Conservation (phyloP, 2,329 filamentous ascomycete genomes). For the Trichoderma asperellum region DNA sequence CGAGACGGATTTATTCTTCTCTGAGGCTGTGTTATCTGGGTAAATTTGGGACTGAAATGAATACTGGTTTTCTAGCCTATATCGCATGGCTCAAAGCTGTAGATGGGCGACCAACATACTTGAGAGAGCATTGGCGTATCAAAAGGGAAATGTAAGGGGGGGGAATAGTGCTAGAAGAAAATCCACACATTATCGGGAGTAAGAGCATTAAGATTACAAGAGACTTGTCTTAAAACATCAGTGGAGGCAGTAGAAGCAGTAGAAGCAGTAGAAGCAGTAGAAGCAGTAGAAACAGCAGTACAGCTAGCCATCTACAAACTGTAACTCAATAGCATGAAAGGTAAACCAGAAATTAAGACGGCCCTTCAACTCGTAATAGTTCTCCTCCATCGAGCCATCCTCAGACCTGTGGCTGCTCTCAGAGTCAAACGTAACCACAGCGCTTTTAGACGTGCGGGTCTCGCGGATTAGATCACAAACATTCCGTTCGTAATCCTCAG, state of each 20-base stretch:
- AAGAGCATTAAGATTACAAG: background rate
- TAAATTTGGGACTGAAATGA: background rate
- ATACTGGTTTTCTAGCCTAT: background rate
- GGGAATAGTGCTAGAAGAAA: background rate
- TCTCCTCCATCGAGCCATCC: background rate
- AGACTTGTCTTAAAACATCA: background rate
- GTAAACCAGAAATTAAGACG: constrained; percentile 6
- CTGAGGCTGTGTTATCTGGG: background rate
- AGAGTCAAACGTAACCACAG: background rate
- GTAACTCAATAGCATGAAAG: background rate
- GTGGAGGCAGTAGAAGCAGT: background rate
- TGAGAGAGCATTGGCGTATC: background rate
- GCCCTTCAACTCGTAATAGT: background rate
- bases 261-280: background rate
- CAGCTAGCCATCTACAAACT: background rate
- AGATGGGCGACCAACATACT: background rate
- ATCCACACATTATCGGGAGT: background rate
- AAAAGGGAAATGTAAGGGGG: too few species aligned
- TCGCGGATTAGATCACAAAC: background rate
- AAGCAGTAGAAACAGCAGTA: background rate
- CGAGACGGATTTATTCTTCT: background rate
- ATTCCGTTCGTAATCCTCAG: background rate
- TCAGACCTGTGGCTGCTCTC: background rate
- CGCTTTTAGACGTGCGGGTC: background rate
- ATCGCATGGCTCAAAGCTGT: background rate